Conservation (phyloP, 2,329 filamentous ascomycete species). For the Penicillium sp. region DNA sequence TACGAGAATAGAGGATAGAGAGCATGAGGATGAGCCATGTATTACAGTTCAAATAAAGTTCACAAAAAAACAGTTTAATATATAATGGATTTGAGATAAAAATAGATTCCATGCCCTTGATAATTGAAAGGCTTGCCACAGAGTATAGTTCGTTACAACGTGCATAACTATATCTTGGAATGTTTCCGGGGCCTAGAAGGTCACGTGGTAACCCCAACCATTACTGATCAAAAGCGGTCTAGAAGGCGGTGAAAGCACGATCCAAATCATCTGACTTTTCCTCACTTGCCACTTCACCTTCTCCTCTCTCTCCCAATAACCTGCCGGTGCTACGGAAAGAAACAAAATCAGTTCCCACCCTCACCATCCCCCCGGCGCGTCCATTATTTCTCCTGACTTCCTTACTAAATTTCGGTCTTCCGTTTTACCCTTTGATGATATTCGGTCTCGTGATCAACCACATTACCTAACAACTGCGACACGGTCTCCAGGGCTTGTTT, state of each 20-base stretch:
- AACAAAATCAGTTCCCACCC: not conserved
- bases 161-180: too few species aligned
- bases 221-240: slow-evolving; percentile 13
- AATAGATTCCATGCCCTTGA: not conserved
- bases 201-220: not conserved
- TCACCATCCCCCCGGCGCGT: not conserved
- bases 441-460: not conserved
- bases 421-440: not conserved
- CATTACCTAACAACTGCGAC: not conserved
- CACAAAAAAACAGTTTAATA: not conserved
- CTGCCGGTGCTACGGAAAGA: not conserved
- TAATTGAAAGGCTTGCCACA: not conserved
- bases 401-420: not conserved
- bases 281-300: slow-evolving; percentile 11
- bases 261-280: slow-evolving; percentile 20
- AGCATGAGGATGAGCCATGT: not conserved
- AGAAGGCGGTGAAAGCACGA: slow-evolving; percentile 7
- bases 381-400: not conserved
- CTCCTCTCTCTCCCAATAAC: not conserved
- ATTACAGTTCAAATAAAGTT: not conserved
- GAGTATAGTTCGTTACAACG: not conserved
- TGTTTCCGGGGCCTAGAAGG: not conserved
- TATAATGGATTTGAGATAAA: not conserved
- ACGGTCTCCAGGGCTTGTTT: not conserved
- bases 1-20: slow-evolving; percentile 1